phyloP scores from a whole-genome alignment of 352 stramenopile species.

The Globisporangium ultimum region DNA sequence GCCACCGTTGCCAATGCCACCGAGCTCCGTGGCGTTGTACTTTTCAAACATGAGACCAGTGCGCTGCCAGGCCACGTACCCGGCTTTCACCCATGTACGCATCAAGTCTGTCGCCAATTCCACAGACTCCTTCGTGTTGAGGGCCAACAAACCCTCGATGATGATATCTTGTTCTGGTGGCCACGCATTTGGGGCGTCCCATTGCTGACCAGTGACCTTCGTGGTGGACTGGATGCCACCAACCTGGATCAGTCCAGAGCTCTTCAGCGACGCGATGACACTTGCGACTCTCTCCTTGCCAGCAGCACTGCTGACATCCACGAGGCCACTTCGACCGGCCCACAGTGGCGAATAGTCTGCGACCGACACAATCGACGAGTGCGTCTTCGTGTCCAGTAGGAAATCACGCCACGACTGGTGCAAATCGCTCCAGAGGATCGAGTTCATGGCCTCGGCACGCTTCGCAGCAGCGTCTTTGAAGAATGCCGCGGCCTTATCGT shows the following conservation, averaged over 20 bases:
- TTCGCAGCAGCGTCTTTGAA: slow-evolving; percentile 40
- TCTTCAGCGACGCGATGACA: slow-evolving; percentile 49
- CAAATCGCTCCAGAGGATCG: slow-evolving; percentile 61
- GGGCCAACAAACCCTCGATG: slow-evolving; percentile 64
- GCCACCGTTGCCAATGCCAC: slow-evolving; percentile 34
- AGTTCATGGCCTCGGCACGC: slow-evolving; percentile 55
- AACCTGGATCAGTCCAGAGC: slow-evolving; percentile 55
- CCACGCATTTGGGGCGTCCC: slow-evolving; percentile 84
- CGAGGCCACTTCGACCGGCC: slow-evolving; percentile 29
- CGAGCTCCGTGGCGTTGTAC: slow-evolving; percentile 38
- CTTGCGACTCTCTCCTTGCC: slow-evolving; percentile 26
- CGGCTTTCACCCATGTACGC: slow-evolving; percentile 57
- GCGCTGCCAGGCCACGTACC: slow-evolving; percentile 61
- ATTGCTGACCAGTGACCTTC: slow-evolving; percentile 77
- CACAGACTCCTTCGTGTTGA: slow-evolving; percentile 45
- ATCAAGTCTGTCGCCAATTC: slow-evolving; percentile 47
- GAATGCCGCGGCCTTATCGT: slow-evolving; percentile 30
- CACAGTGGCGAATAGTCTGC: slow-evolving; percentile 76
- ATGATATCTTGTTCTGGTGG: slow-evolving; percentile 80
- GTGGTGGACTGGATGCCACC: slow-evolving; percentile 68
- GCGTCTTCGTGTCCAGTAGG: slow-evolving; percentile 38
- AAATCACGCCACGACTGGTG: slow-evolving; percentile 66
- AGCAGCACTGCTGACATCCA: slow-evolving; percentile 39
- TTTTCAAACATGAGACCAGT: slow-evolving; percentile 87
- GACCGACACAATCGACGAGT: slow-evolving; percentile 45